Evolutionary conservation across 495 filamentous ascomycete species (phyloP).

Genomic region (Penicillium turbatum): DNA sequence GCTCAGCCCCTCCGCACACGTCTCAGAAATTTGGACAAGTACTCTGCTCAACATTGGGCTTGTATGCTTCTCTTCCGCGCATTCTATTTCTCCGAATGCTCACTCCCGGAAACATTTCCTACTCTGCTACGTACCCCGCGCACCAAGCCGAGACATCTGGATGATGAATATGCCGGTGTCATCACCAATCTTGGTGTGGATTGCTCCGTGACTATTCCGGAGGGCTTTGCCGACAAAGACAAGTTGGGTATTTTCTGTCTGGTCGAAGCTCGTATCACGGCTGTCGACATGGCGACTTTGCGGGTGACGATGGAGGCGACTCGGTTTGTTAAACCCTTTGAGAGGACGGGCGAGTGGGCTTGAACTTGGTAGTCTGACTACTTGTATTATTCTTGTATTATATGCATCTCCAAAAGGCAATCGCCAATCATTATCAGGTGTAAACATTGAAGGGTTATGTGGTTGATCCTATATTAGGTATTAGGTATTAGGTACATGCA

Average conservation of each 20-base stretch:
- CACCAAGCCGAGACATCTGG: conserved; percentile 29
- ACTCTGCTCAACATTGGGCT: conserved; percentile 55
- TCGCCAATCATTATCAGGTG: background rate
- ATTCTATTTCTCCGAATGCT: conserved; percentile 64
- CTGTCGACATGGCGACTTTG: conserved; percentile 50
- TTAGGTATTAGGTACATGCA: background rate
- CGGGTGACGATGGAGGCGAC: conserved; percentile 52
- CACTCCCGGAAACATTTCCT: conserved; percentile 58
- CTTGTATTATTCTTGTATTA: conserved; percentile 19
- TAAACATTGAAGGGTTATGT: too few species aligned
- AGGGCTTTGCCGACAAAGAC: conserved; percentile 29
- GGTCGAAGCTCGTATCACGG: conserved; percentile 54
- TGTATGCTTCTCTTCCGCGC: conserved; percentile 69
- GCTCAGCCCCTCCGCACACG: conserved; percentile 31
- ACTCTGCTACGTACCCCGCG: conserved; percentile 44
- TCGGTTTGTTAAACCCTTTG: conserved; percentile 38
- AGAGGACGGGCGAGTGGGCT: conserved; percentile 37
- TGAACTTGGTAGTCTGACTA: conserved; percentile 9
- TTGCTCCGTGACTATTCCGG: conserved; percentile 27
- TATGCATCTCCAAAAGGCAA: conserved; percentile 6
- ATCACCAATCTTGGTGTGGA: conserved; percentile 35
- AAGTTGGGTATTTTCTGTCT: conserved; percentile 42
- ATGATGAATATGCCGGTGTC: conserved; percentile 23
- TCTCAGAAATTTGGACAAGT: conserved; percentile 31
- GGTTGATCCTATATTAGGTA: background rate